Evolutionary conservation across 176 grass and related monocot species (phyloP).

Genomic region (Musa schizocarpa): DNA sequence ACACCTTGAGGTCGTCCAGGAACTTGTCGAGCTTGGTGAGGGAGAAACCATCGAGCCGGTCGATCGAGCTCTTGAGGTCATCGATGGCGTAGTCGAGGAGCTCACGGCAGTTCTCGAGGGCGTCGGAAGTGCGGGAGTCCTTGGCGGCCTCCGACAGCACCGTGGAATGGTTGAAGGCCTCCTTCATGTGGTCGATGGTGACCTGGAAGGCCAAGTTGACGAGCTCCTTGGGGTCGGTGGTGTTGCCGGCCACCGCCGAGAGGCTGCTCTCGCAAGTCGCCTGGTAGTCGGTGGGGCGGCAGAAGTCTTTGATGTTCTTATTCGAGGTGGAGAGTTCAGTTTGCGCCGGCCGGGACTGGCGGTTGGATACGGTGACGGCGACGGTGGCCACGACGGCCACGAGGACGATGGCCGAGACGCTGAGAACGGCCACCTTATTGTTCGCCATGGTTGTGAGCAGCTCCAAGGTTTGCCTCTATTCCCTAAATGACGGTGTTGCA

Average conservation of each 20-base stretch:
- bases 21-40: constrained; percentile 59
- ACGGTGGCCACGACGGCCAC: constrained; percentile 71
- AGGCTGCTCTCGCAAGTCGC: constrained; percentile 58
- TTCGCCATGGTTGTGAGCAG: neutral
- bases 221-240: constrained; percentile 10
- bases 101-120: constrained; percentile 72
- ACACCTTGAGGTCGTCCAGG: constrained; percentile 32
- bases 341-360: neutral
- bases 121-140: constrained; percentile 68
- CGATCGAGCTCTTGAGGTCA: constrained; percentile 52
- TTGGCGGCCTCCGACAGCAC: constrained; percentile 45
- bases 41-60: constrained; percentile 51
- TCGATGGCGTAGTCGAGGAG: constrained; percentile 76
- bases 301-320: constrained; percentile 67
- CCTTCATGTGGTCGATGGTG: constrained; percentile 41
- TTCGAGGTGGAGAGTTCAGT: constrained; percentile 40
- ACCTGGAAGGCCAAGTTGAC: constrained; percentile 33
- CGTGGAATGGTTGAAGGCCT: constrained; percentile 51
- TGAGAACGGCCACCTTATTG: constrained; percentile 33
- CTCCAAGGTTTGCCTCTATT: neutral
- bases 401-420: constrained; percentile 23
- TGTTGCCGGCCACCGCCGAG: constrained; percentile 29
- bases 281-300: constrained; percentile 65
- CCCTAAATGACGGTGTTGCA: neutral
- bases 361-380: constrained; percentile 53